Evolutionary conservation across 2,329 filamentous ascomycete species (phyloP), one percentile per base, ranked within the genome.

Genomic region (Apiospora saccharicola): DNA sequence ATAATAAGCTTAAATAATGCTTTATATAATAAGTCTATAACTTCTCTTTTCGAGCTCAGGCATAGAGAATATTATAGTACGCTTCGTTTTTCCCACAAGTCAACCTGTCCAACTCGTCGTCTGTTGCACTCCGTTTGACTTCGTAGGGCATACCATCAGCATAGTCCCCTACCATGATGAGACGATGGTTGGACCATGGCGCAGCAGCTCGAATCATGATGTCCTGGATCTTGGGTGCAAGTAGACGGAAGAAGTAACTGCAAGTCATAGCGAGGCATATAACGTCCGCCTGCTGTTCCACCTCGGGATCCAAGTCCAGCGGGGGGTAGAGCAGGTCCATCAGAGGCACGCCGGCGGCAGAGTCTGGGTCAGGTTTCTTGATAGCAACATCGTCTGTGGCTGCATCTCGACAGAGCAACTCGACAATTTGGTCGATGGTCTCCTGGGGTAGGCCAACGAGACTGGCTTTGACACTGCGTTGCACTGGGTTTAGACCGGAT

Each of bases 111-210:
- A 51, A 8, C 47, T 51, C 47, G 6, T 51, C 47, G 47, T n/a
- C n/a, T 24, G 47, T n/a, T 51, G 22, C 47, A 24, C n/a, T n/a
- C 47, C 24, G 8, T 51, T 24, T 22, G 47, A 24, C 47, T n/a
- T 51, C 22, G 7, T 10, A 8, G 24, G 47, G 47, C n/a, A 51
- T 12, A 1, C 47, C n/a, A 3, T 6, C 22, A 24, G 47, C 47
- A 51, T 51, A 51, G n/a, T 51, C 47, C 12, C 47, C 47, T 51
- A 51, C 8, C 5, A 24, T n/a, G n/a, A 51, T 51, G 47, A 51
- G 47, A 51, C 47, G 47, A 51, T 51, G 47, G 24, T n/a, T n/a
- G 47, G 47, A 51, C 47, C 47, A 51, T 51, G 47, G 47, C n/a
- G 47, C 47, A 51, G 47, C 47, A 51, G 47, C 47, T 24, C 22